Conservation (phyloP, 768 basidiomycete species). For the Suillus plorans region DNA sequence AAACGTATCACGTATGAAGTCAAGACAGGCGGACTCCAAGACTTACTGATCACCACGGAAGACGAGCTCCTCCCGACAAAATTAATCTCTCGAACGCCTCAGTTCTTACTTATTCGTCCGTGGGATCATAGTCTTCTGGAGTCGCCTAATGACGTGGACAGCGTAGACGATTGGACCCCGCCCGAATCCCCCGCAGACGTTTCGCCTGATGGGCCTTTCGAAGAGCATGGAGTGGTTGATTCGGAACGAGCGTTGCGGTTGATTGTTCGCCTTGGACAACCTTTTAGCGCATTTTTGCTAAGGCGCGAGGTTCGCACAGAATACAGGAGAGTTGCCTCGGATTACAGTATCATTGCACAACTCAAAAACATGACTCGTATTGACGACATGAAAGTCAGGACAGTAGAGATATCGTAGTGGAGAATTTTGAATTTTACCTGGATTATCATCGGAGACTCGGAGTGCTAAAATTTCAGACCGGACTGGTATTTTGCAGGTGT, state of each 20-base stretch:
- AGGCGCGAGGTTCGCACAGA: background rate
- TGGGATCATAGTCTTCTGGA: background rate
- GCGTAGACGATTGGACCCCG: background rate
- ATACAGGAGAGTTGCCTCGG: background rate
- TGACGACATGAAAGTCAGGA: background rate
- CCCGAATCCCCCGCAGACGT: background rate
- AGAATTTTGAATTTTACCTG: background rate
- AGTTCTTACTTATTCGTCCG: background rate
- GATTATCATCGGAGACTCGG: background rate
- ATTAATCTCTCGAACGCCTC: background rate
- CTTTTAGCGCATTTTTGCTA: background rate
- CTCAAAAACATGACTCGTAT: background rate
- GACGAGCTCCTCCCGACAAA: background rate
- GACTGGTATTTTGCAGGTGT: too few relatives aligned
- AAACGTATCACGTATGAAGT: background rate
- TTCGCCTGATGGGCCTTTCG: background rate
- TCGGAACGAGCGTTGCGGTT: background rate
- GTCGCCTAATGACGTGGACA: background rate
- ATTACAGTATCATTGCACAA: background rate
- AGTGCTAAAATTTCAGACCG: too few relatives aligned
- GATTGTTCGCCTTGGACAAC: background rate
- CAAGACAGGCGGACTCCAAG: background rate
- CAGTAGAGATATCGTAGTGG: background rate
- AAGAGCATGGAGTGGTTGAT: background rate
- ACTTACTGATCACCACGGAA: background rate